A percentile compares a stretch with the other conserved stretches of the same genome.
Evolutionary conservation across 257 asterid species (phyloP).

Genomic region (Solanum appendiculatum): DNA sequence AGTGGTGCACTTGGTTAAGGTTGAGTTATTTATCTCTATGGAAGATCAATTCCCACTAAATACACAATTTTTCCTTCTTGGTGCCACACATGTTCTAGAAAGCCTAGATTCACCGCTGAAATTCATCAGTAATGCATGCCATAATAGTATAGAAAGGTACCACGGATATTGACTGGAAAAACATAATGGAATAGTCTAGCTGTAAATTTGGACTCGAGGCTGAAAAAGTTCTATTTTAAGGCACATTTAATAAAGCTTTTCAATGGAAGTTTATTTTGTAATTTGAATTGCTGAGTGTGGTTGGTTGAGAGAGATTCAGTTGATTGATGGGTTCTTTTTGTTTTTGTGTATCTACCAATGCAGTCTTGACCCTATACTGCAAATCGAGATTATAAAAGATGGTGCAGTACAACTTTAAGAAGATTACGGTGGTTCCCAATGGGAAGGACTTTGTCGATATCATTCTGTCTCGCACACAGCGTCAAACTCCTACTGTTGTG

Average conservation of each 20-base stretch:
- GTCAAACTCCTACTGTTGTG: constrained; percentile 79
- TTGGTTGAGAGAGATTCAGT: background rate
- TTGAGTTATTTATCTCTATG: too few relatives aligned
- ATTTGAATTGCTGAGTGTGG: background rate
- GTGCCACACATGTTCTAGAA: too few relatives aligned
- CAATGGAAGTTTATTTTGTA: background rate
- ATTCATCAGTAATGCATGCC: too few relatives aligned
- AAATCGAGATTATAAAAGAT: constrained; percentile 18
- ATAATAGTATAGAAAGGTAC: too few relatives aligned
- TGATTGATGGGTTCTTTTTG: background rate
- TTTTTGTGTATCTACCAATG: background rate
- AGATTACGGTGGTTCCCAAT: constrained; percentile 78
- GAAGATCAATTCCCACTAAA: too few relatives aligned
- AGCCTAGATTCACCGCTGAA: too few relatives aligned
- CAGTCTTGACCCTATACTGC: background rate
- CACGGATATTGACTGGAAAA: background rate
- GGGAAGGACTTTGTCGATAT: constrained; percentile 91
- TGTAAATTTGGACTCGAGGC: background rate
- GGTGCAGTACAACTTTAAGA: constrained; percentile 97
- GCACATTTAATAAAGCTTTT: background rate
- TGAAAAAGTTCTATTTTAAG: background rate
- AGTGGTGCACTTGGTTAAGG: too few relatives aligned
- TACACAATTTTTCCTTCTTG: too few relatives aligned
- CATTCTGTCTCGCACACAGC: constrained; percentile 89
- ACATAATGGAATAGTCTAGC: background rate